Base-by-base conservation (phyloP, 2,329 filamentous ascomycete species). In the Fusarium equiseti region DNA sequence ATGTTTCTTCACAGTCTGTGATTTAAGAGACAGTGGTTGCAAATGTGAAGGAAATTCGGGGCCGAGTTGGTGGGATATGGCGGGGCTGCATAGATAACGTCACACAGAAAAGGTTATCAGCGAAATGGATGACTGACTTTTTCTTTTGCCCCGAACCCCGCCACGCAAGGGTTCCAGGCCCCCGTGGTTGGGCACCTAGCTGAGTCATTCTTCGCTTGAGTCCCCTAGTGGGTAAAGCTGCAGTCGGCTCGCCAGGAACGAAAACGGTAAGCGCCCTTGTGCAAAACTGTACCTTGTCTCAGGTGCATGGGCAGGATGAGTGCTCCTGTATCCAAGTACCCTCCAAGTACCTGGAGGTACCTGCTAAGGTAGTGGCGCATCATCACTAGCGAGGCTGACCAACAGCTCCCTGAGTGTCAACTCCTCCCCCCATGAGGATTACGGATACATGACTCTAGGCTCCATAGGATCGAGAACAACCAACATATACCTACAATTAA, bases 1-100 rank as follows among this genome's bases (percentile, higher is more conserved):
- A 20, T 24, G 22, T 50, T 18, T 40, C 26, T 24, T 32, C 43
- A 18, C 31, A 43, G 53, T 55, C 51, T 51, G 61, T 22, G 18
- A 31, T 32, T 46, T 27, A 42, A 15, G 13, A 10, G 29, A 55
- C 12, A 46, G 42, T 20, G 24, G 50, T 63, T 72, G 53, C 35
- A 44, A 60, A 51, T 64, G 57, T 44, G 59, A 74, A 75, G 57
- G 63, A 76, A 76, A 72, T 73, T 76, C 55, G 35, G 31, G 52
- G 53, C 44, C 27, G 56, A 63, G 56, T 75, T 75, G 63, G 74
- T 76, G 74, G 74, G 74, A 54, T 65, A 53, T 73, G 72, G 74
- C 74, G 74, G 74, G 74, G 74, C 70, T 74, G 48, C 43, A 48
- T 63, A 62, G 71, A 76, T 76, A 76, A 76, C 73, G 74, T 76